These are phyloP conservation scores for Talaromyces pinophilus DNA, from an alignment of 2,329 filamentous ascomycete species.

Conservation along the genomic window DNA sequence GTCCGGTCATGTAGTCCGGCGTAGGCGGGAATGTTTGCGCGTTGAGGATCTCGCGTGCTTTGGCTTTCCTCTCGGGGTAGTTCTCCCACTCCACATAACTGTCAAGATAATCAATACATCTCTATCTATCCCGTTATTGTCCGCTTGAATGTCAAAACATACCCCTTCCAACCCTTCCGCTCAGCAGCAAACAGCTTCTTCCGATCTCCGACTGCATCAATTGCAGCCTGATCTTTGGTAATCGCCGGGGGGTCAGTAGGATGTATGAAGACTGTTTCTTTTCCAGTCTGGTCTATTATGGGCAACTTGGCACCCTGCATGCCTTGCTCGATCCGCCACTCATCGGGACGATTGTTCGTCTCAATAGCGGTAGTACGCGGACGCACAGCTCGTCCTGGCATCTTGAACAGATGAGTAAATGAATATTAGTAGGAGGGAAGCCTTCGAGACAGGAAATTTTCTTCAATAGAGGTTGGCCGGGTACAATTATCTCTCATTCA, in stretches of 20 bases:
- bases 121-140: not conserved
- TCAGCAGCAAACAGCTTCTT: slow-evolving; percentile 47
- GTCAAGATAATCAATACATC: not conserved
- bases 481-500: not conserved
- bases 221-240: slow-evolving; percentile 46
- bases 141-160: slow-evolving; percentile 10
- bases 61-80: slow-evolving; percentile 66
- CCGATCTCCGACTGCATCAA: slow-evolving; percentile 45
- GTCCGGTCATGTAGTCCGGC: slow-evolving; percentile 59
- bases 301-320: slow-evolving; percentile 50
- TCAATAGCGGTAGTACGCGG: not conserved
- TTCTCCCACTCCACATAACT: slow-evolving; percentile 70
- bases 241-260: slow-evolving; percentile 32
- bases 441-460: not conserved
- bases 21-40: slow-evolving; percentile 53
- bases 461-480: not conserved
- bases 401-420: not conserved
- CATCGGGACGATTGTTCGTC: slow-evolving; percentile 43
- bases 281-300: slow-evolving; percentile 50
- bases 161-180: slow-evolving; percentile 51
- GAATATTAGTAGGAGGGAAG: not conserved
- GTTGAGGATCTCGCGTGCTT: slow-evolving; percentile 58
- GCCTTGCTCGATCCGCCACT: slow-evolving; percentile 59
- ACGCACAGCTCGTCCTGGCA: not conserved
- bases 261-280: slow-evolving; percentile 35